Conservation (phyloP, 352 stramenopile genomes). For the Detonula confervacea region DNA sequence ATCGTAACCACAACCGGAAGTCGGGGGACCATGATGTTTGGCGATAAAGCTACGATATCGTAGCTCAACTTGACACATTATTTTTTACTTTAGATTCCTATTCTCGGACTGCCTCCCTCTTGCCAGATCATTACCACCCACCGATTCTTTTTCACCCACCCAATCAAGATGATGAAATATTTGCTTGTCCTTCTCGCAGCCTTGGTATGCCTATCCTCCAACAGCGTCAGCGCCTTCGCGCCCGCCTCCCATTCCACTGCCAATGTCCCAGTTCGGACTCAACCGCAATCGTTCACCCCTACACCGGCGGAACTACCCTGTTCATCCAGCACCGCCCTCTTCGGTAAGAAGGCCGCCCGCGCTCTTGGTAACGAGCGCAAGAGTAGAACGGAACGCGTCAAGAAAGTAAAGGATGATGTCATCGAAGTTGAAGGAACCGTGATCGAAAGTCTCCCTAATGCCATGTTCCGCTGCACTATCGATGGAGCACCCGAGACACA, state of each 20-base stretch:
- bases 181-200: slow-evolving; percentile 34
- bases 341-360: slow-evolving; percentile 80
- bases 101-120: too few relatives aligned
- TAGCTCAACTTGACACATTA: too few relatives aligned
- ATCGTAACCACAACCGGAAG: too few relatives aligned
- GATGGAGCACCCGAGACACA: slow-evolving; percentile 74
- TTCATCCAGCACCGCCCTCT: slow-evolving; percentile 44
- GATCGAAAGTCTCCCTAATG: slow-evolving; percentile 87
- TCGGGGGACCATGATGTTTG: too few relatives aligned
- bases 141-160: too few relatives aligned
- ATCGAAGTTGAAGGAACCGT: slow-evolving; percentile 87
- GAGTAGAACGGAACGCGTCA: slow-evolving; percentile 67
- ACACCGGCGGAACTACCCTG: slow-evolving; percentile 5
- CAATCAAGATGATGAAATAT: slow-evolving; percentile 36
- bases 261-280: slow-evolving; percentile 1
- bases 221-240: slow-evolving; percentile 29
- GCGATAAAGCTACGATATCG: too few relatives aligned
- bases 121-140: too few relatives aligned
- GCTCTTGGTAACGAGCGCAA: slow-evolving; percentile 70
- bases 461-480: slow-evolving; percentile 84
- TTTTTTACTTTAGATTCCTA: too few relatives aligned
- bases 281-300: slow-evolving; percentile 1
- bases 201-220: slow-evolving; percentile 33
- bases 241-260: too few relatives aligned
- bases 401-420: slow-evolving; percentile 87